Conservation (phyloP, 768 basidiomycete species). For the Cyathus striatus region DNA sequence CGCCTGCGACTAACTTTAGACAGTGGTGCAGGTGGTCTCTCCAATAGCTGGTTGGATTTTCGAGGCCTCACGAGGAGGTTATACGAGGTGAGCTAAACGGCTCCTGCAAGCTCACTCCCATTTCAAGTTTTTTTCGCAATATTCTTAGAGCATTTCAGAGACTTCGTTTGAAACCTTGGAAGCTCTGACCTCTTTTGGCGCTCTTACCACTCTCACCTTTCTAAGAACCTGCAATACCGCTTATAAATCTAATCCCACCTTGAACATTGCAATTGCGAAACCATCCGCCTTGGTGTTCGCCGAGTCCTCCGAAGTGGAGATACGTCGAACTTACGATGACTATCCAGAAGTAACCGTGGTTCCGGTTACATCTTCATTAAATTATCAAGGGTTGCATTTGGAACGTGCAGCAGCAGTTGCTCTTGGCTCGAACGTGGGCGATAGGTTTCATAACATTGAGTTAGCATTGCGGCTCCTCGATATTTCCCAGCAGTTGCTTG, state of each 20-base stretch:
- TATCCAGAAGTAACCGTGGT: conserved; percentile 17
- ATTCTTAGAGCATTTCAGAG: conserved; percentile 35
- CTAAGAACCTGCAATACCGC: conserved; percentile 11
- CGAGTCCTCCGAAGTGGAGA: conserved; percentile 56
- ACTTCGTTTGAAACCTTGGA: conserved; percentile 65
- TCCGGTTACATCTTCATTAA: background rate
- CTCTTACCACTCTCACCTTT: conserved; percentile 43
- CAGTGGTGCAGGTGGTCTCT: conserved; percentile 11
- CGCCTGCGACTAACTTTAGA: conserved; percentile 34
- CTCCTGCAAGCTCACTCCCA: too few relatives aligned
- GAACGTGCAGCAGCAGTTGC: conserved; percentile 56
- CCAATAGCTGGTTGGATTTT: conserved; percentile 29
- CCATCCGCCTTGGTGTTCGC: conserved; percentile 69
- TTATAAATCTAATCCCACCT: conserved; percentile 12
- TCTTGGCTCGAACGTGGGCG: conserved; percentile 88
- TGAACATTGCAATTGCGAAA: conserved; percentile 63
- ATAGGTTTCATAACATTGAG: conserved; percentile 79
- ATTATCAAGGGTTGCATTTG: background rate
- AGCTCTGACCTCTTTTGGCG: conserved; percentile 56
- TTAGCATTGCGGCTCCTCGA: conserved; percentile 71
- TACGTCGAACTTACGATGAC: conserved; percentile 40
- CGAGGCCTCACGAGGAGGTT: conserved; percentile 30
- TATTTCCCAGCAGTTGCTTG: conserved; percentile 27
- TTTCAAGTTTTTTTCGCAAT: too few relatives aligned
- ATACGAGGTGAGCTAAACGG: conserved; percentile 34